Base-by-base conservation (phyloP, 768 basidiomycete genomes). In the Russula emetica region DNA sequence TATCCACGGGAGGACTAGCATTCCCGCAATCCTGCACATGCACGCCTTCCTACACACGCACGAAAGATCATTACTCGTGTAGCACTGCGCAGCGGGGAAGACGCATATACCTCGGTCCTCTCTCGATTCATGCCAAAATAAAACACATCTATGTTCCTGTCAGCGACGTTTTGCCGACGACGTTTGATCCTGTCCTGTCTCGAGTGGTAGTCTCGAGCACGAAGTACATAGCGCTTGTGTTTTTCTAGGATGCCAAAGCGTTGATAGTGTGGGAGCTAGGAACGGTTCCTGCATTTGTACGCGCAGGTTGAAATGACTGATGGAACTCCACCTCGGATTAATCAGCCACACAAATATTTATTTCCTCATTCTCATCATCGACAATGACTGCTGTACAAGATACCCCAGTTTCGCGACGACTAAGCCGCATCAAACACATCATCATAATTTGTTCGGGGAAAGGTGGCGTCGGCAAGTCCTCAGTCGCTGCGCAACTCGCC, bases 401-500 rank as follows among this genome's bases (percentile, higher is more conserved):
- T 60, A 85, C 83, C 9, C 86, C 88, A 2, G 83, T 92, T 60
- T 80, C 85, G 24, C 78, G 84, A 69, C 87, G 95, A 45, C 78
- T 98, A 20, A 75, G 79, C 62, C 77, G 79, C 2, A 85, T 99
- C 69, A 87, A 88, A 69, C 83, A 94, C 70, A 85, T 99, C 73
- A 85, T 99, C 68, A 85, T 98, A 66, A 93, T 99, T 61, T 83
- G 95, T 45, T 92, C 94, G 0, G 97, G 97, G 9, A 99, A 99
- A 75, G 97, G 97, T 38, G 97, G 96, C 40, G 97, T 98, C 47
- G 97, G 97, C 61, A 99, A 99, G 77, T 98, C 95, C n/a, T 96
- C 94, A 1, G 88, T 98, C 26, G 86, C 93, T 2, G 84, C 88
- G 8, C 97, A 98, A 70, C 82, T 98, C 34, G 95, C 97, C 0